Evolutionary conservation across 179 eudicot genomes (phyloP), one percentile per base, ranked within the genome.

Genomic region (Actinidia arguta): DNA sequence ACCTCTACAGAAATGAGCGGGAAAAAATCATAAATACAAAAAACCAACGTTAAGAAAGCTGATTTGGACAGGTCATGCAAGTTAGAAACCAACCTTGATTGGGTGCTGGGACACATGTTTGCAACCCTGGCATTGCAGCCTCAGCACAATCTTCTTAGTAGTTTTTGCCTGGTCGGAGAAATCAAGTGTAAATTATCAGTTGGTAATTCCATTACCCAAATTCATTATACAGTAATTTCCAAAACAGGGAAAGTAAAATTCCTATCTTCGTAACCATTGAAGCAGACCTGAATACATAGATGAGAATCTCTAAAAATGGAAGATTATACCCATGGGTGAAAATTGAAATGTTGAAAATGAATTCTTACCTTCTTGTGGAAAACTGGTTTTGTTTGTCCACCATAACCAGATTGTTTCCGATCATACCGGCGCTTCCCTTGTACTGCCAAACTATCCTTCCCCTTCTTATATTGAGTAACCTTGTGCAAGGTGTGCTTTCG

Each of bases 71-170:
- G n/a, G 56, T n/a, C 7, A 18, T 36, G 17, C 11, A 54, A 44
- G 70, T 61, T 46, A 78, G 58, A 50, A 78, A 31, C 8, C 24
- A 44, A 78, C 81, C 81, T 78, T 78, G 81, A 78, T 78, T 24
- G 83, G 78, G 73, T 81, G 82, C 77, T 80, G 83, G 13, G 83
- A 81, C 31, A 81, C 83, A 81, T 81, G 83, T 58, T 81, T 81
- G 78, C 83, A 81, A 9, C 83, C 72, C 79, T 81, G 83, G 72
- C 83, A 81, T 36, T 81, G 83, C 58, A 81, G 83, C 79, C 83
- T 81, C 73, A 81, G 31, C 70, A 81, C 83, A 61, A 81, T 81
- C 78, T 73, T 81, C 13, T 81, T 81, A 1, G 81, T 78, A 20
- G 81, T 78, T 44, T 76, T 76, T 8, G 79, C 79, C 79, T 51